A percentile compares a stretch with the other conserved stretches of the same genome.
These are phyloP conservation scores for Favolaschia claudopus DNA, from an alignment of 768 basidiomycete genomes.

Conservation along the genomic window DNA sequence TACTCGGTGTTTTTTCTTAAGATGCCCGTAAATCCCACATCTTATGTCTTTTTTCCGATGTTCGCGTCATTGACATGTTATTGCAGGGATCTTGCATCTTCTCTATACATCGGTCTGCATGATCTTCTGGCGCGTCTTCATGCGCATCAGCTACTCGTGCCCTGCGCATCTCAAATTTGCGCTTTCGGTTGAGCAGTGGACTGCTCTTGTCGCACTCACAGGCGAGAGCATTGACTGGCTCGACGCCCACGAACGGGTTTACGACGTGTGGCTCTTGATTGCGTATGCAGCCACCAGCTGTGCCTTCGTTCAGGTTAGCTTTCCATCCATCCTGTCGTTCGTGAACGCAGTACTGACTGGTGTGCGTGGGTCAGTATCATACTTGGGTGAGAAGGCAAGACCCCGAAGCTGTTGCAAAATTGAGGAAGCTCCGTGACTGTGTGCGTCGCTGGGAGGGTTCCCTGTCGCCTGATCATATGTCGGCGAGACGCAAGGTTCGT, in stretches of 20 bases:
- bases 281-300: slow-evolving; percentile 90
- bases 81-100: slow-evolving; percentile 83
- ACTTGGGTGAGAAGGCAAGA: slow-evolving; percentile 91
- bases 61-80: neutral
- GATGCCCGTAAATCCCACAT: too few species aligned
- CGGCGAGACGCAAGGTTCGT: slow-evolving; percentile 84
- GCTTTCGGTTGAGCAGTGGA: slow-evolving; percentile 84
- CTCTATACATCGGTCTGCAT: slow-evolving; percentile 91
- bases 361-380: slow-evolving; percentile 70
- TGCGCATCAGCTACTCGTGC: slow-evolving; percentile 94
- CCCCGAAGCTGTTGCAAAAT: slow-evolving; percentile 71
- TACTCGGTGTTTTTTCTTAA: too few species aligned
- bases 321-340: too few species aligned
- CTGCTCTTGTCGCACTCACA: slow-evolving; percentile 71
- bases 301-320: slow-evolving; percentile 85
- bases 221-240: slow-evolving; percentile 92
- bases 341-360: too few species aligned
- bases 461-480: slow-evolving; percentile 93
- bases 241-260: slow-evolving; percentile 76
- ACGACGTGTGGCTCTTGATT: slow-evolving; percentile 88
- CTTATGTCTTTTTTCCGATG: neutral
- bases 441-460: slow-evolving; percentile 88
- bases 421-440: slow-evolving; percentile 84
- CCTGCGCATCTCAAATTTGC: slow-evolving; percentile 90
- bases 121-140: slow-evolving; percentile 98